Base-by-base conservation (phyloP, 306 rosid species). In the Casuarina cunninghamiana region DNA sequence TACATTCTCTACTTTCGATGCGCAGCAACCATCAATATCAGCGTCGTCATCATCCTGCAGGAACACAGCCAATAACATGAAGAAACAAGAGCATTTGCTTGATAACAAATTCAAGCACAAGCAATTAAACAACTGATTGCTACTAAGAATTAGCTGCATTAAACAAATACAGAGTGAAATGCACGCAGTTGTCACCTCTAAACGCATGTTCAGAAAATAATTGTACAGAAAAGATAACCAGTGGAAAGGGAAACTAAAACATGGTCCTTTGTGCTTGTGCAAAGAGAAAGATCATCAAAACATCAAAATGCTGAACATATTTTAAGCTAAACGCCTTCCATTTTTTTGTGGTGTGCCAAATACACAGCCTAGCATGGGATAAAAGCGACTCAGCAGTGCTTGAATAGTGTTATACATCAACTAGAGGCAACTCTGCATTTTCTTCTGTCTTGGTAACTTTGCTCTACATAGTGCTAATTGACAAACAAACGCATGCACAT, bases 1-100 rank as follows among this genome's bases (percentile, higher is more conserved):
- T 57, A 94, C 98, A 71, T 94, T 94, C 90, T 94, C 98, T 73
- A 92, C 98, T 88, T 94, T 94, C 82, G 92, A 86, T 71, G 98
- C 92, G 91, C 97, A 94, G 82, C 96, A 94, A 82, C 98, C 98
- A 77, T 92, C 98, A 72, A 97, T 94, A 84, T 94, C 99, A 15
- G 99, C 99, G 86, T 96, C 99, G 88, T 93, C 99, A 63, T 93
- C 99, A 78, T 96, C 99, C 99, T 96, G 86, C 78, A 65, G 51
- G 53, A 76, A 74, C 50, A 53, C 60, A 71, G 63, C 17, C 72
- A 71, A 26, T 48, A 87, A 68, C 38, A 77, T 57, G 37, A 76
- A 45, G 26, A 53, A 72, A 73, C 51, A 55, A 79, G 73, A 44
- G 10, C 75, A 38, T 35, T 32, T 54, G 38, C 81, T 69, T 69